Base-by-base conservation (phyloP, 1,139 yeast genomes). In the Taphrina deformans region DNA sequence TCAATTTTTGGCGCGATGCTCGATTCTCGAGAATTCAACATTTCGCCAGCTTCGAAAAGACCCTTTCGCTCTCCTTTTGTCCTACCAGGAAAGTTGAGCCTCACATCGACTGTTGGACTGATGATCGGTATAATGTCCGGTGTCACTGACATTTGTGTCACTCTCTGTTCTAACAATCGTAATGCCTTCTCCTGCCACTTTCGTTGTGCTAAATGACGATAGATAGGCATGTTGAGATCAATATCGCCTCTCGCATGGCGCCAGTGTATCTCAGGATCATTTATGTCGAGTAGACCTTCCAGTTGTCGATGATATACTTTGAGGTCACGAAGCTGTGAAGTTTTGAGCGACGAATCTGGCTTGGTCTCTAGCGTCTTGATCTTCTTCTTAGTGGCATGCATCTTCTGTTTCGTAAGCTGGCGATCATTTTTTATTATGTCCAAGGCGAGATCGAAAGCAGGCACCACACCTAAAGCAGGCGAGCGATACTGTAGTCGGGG, bases 71-170 rank as follows among this genome's bases (percentile, higher is more conserved):
- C 86, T 48, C 92, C 78, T 67, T 84, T 82, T 23, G 83, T 79
- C 69, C 88, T 89, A 52, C 88, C 86, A 1, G 84, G 80, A 74
- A 93, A 93, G 76, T 84, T 86, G 58, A 95, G 75, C 63, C 83
- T 79, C 9, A 93, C 90, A 62, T 88, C 89, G 16, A 85, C 95
- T 69, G 81, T 78, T 21, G 99, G 98, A n/a, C 82, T 85, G 67
- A 93, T 77, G 0, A 98, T 90, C 26, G 98, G 95, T 74, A 93
- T 75, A 1, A 98, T 91, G 74, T 93, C 99, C 31, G 99, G 99
- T 69, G 95, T 88, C 61, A 90, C 90, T 62, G 83, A 83, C 70
- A 91, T 78, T 67, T 89, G 86, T 77, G 93, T 99, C 67, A 95
- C 77, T 78, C 98, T 85, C 78, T 93, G 98, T 89, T 89, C 88